Conservation (phyloP, 129 eudicot species). For the Flaveria sonorensis region DNA sequence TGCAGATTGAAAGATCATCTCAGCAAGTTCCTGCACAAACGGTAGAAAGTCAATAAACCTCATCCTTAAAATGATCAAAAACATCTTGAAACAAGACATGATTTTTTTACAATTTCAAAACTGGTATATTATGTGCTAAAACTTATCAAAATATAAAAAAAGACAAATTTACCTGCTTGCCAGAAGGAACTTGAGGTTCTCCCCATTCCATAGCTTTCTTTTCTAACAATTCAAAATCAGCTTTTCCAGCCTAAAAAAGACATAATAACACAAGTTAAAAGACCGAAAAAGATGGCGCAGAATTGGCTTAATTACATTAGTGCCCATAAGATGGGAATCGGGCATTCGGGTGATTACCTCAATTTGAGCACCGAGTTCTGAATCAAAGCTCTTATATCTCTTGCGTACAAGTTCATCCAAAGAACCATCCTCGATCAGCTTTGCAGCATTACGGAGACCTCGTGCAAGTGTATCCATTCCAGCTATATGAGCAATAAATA, state of each 20-base stretch:
- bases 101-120: neutral
- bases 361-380: slow-evolving; percentile 72
- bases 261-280: neutral
- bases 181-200: slow-evolving; percentile 90
- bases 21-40: slow-evolving; percentile 84
- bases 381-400: slow-evolving; percentile 85
- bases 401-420: slow-evolving; percentile 76
- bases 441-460: slow-evolving; percentile 89
- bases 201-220: slow-evolving; percentile 91
- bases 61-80: neutral
- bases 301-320: neutral
- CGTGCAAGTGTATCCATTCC: slow-evolving; percentile 98
- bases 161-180: slow-evolving; percentile 64
- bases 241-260: slow-evolving; percentile 75
- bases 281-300: neutral
- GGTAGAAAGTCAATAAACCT: neutral
- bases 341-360: slow-evolving; percentile 49
- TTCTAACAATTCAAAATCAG: slow-evolving; percentile 84
- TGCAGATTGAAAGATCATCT: slow-evolving; percentile 94
- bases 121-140: neutral
- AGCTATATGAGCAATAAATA: slow-evolving; percentile 88
- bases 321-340: neutral
- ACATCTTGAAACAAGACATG: neutral
- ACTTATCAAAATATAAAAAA: neutral
- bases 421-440: slow-evolving; percentile 83